A percentile compares a stretch with the other conserved stretches of the same genome.
Evolutionary conservation across 1,284 basidiomycete species (phyloP).

Genomic region (Boletus hoseneyae): DNA sequence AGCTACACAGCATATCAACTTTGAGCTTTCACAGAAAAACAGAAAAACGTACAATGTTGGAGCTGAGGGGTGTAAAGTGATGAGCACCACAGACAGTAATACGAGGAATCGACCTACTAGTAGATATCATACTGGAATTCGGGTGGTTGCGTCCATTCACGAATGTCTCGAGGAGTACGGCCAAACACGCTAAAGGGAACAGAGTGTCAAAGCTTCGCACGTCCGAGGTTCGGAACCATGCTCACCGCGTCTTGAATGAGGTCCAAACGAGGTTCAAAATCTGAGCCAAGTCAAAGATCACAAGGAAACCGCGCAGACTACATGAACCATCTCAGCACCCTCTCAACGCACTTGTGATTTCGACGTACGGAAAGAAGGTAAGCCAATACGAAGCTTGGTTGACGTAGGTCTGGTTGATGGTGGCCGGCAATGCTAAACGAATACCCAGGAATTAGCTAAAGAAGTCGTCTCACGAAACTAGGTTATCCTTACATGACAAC

Average conservation of each 20-base stretch:
- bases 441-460: constrained; percentile 3
- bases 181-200: constrained; percentile 68
- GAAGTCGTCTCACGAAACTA: not conserved
- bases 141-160: constrained; percentile 94
- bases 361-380: constrained; percentile 83
- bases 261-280: constrained; percentile 87
- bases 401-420: constrained; percentile 78
- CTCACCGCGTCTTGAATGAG: constrained; percentile 75
- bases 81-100: constrained; percentile 9
- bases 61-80: constrained; percentile 36
- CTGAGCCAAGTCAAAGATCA: constrained; percentile 94
- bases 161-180: constrained; percentile 94
- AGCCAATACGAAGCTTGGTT: constrained; percentile 89
- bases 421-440: constrained; percentile 59
- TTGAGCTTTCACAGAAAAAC: not conserved
- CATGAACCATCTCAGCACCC: constrained; percentile 11
- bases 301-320: constrained; percentile 89
- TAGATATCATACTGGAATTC: constrained; percentile 90
- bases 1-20: constrained; percentile 44
- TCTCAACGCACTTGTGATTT: not conserved
- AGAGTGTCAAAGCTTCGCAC: not conserved
- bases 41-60: constrained; percentile 51
- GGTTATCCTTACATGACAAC: constrained; percentile 50
- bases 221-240: not conserved
- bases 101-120: constrained; percentile 53